A percentile compares a stretch with the other conserved stretches of the same genome.
Conservation (phyloP, 176 grass and related monocot genomes). For the Juncus inflexus region DNA sequence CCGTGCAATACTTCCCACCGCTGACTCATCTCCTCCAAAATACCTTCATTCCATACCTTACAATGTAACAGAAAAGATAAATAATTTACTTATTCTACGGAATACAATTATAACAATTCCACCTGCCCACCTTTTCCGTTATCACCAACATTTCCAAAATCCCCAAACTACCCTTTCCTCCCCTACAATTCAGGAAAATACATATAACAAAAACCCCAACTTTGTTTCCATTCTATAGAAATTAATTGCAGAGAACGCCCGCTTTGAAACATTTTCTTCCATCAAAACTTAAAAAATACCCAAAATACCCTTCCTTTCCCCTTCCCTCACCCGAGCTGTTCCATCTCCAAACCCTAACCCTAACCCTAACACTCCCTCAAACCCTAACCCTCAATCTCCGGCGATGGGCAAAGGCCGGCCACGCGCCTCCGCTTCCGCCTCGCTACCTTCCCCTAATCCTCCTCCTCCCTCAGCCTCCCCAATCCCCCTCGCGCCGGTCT, state of each 20-base stretch:
- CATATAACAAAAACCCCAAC: too few relatives aligned
- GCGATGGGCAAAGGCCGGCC: constrained; percentile 27
- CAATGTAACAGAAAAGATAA: not conserved
- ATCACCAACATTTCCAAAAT: constrained; percentile 1
- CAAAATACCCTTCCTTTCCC: not conserved
- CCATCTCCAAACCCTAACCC: constrained; percentile 13
- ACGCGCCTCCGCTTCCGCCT: constrained; percentile 1
- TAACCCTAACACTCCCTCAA: constrained; percentile 14
- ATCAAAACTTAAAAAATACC: too few relatives aligned
- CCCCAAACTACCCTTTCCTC: not conserved
- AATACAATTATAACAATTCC: not conserved
- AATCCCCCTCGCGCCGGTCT: constrained; percentile 59
- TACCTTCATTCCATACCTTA: not conserved
- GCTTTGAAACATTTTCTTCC: too few relatives aligned
- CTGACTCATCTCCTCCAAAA: constrained; percentile 11
- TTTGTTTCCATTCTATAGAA: too few relatives aligned
- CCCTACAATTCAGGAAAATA: not conserved
- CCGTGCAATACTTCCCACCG: not conserved
- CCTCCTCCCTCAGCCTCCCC: not conserved
- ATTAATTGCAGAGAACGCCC: too few relatives aligned
- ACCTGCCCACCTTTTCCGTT: not conserved
- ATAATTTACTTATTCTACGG: not conserved
- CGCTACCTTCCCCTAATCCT: not conserved
- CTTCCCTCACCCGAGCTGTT: not conserved
- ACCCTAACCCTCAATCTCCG: not conserved